Base-by-base conservation (phyloP, 306 rosid genomes). In the Oemleria cerasiformis region DNA sequence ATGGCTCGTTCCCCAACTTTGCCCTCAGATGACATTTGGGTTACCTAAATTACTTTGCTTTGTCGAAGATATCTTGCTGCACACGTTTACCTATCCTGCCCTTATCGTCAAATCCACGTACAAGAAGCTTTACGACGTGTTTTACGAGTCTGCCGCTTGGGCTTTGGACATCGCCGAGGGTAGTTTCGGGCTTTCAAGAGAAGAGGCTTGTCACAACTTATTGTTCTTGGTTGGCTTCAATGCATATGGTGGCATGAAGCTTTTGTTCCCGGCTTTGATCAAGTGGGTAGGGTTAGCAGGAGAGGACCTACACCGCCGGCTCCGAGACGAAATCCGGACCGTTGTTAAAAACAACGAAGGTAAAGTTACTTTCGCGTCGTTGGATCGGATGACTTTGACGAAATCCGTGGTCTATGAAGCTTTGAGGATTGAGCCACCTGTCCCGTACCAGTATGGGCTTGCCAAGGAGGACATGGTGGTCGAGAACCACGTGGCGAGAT, bases 211-310 rank as follows among this genome's bases (percentile, higher is more conserved):
- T 36, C 94, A 92, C 39, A 92, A 92, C 21, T 41, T 92, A 0
- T 68, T 89, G 3, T 92, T 92, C 79, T 67, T 82, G 71, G 78
- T 82, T 13, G 81, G 89, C 41, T 92, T 89, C 77, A 92, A 87
- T 66, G 86, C 97, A 0, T 86, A 60, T 13, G 97, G 92, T 0
- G 97, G 96, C 4, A 66, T 87, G 68, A 77, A 82, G 51, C 81
- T 74, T n/a, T 74, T 81, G 83, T 82, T 87, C 0, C 94, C 98
- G 0, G 30, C 68, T 16, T 16, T 92, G 39, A 40, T 88, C 21
- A 88, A 88, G 65, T 92, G 96, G 96, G 73, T 87, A 0, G 96
- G 86, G 15, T 73, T 70, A 7, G 81, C 81, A 4, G 96, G 97
- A 0, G 83, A 63, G 60, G 42, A 0, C 7, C 58, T 87, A 0